Conservation (phyloP, 2,329 filamentous ascomycete species). For the Immersiporthe knoxdaviesiana region DNA sequence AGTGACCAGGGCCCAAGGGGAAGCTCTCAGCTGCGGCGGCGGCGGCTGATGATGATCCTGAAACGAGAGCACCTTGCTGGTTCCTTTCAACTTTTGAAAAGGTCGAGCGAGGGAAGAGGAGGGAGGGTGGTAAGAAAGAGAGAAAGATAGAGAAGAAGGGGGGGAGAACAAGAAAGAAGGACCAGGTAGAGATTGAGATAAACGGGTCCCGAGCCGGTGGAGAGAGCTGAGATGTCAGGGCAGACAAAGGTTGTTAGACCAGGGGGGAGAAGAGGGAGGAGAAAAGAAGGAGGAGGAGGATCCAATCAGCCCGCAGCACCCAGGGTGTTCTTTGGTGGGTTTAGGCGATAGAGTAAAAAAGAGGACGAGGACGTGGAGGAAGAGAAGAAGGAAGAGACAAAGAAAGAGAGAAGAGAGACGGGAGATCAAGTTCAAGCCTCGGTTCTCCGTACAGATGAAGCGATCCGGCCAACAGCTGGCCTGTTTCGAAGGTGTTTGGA, state of each 20-base stretch:
- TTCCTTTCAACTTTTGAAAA: not conserved
- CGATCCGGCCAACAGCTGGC: not conserved
- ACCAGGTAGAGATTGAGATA: not conserved
- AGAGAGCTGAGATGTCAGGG: conserved; percentile 13
- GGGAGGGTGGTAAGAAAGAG: not conserved
- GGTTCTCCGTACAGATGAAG: not conserved
- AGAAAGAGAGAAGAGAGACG: not conserved
- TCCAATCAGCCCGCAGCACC: not conserved
- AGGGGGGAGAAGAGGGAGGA: not conserved
- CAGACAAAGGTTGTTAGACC: not conserved
- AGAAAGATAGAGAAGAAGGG: not conserved
- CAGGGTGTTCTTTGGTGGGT: not conserved
- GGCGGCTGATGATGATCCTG: not conserved
- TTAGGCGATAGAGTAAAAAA: not conserved
- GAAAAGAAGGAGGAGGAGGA: not conserved
- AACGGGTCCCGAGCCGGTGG: conserved; percentile 2
- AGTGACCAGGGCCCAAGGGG: not conserved
- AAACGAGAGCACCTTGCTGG: conserved; percentile 6
- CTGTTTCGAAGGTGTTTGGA: conserved; percentile 7
- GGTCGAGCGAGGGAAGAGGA: not conserved
- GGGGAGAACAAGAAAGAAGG: not conserved
- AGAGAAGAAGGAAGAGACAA: not conserved
- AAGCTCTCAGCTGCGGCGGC: not conserved
- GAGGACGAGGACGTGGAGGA: not conserved
- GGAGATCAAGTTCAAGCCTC: not conserved